A percentile compares a stretch with the other conserved stretches of the same genome.
These are phyloP conservation scores for Sungouiella thailandica DNA, from an alignment of 805 yeast genomes.

Conservation along the genomic window DNA sequence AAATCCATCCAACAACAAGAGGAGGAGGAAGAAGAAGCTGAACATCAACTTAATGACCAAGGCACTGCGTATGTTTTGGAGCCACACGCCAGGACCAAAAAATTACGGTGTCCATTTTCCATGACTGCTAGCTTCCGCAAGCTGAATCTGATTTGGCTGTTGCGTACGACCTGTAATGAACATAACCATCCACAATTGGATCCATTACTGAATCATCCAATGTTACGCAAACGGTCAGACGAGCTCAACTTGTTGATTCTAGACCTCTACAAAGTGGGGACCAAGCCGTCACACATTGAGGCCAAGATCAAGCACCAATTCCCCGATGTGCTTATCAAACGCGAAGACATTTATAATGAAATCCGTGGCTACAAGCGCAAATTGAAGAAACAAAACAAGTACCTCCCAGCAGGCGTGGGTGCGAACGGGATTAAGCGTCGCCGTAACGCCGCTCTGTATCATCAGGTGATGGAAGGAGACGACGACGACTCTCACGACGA, in stretches of 20 bases:
- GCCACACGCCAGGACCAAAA: conserved; percentile 43
- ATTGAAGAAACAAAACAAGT: conserved; percentile 37
- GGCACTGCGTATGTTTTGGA: conserved; percentile 34
- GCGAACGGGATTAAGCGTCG: conserved; percentile 11
- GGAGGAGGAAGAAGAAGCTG: conserved; percentile 15
- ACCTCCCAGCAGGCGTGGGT: conserved; percentile 12
- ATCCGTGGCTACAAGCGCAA: conserved; percentile 52
- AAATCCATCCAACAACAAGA: conserved; percentile 19
- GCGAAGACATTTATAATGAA: conserved; percentile 56
- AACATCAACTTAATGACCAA: conserved; percentile 20
- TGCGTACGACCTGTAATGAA: conserved; percentile 50
- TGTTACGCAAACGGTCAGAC: conserved; percentile 50
- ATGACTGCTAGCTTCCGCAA: conserved; percentile 54
- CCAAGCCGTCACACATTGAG: conserved; percentile 52
- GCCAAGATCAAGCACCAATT: conserved; percentile 46
- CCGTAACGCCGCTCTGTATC: conserved; percentile 14
- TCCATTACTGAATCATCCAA: conserved; percentile 51
- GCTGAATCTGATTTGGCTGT: conserved; percentile 46
- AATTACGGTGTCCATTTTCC: conserved; percentile 53
- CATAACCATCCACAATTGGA: conserved; percentile 57
- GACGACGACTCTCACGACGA: conserved; percentile 19
- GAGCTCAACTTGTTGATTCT: conserved; percentile 48
- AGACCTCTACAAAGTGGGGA: conserved; percentile 50
- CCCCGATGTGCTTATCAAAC: conserved; percentile 49
- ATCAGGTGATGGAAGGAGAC: conserved; percentile 17